phyloP scores from a whole-genome alignment of 2,329 filamentous ascomycete genomes.

The Fusarium denticulatum region DNA sequence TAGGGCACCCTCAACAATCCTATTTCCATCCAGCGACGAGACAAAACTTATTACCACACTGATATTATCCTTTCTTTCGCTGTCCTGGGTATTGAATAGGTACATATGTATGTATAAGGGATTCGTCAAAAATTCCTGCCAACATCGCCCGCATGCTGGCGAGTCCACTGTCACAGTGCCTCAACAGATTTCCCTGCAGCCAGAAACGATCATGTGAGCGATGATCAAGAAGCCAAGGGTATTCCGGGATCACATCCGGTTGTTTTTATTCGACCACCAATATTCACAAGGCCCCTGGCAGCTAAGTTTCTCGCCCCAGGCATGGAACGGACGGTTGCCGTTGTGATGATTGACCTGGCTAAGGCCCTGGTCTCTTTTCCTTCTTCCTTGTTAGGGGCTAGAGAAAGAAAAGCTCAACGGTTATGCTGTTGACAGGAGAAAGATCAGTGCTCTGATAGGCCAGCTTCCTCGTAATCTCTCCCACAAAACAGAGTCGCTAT shows the following conservation, averaged over 20 bases:
- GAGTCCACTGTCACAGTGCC: background rate
- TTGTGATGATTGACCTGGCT: background rate
- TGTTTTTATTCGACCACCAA: background rate
- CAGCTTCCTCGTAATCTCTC: background rate
- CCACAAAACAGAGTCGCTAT: background rate
- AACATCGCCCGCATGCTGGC: background rate
- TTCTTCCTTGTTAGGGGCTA: background rate
- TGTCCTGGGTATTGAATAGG: background rate
- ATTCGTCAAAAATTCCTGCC: background rate
- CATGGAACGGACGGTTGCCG: background rate
- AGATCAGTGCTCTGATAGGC: constrained; percentile 8
- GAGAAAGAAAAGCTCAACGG: background rate
- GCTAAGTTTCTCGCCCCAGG: background rate
- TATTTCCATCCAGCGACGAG: background rate
- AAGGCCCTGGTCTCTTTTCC: background rate
- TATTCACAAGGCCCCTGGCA: background rate
- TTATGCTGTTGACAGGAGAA: background rate
- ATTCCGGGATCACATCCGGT: background rate
- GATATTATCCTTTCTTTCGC: background rate
- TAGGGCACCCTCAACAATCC: background rate
- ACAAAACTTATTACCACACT: background rate
- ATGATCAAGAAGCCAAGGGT: constrained; percentile 4
- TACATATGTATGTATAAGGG: background rate
- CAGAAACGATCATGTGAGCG: constrained; percentile 39
- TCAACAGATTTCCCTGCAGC: constrained; percentile 33